phyloP scores from a whole-genome alignment of 805 yeast genomes.

The Kazachstania psychrophila region DNA sequence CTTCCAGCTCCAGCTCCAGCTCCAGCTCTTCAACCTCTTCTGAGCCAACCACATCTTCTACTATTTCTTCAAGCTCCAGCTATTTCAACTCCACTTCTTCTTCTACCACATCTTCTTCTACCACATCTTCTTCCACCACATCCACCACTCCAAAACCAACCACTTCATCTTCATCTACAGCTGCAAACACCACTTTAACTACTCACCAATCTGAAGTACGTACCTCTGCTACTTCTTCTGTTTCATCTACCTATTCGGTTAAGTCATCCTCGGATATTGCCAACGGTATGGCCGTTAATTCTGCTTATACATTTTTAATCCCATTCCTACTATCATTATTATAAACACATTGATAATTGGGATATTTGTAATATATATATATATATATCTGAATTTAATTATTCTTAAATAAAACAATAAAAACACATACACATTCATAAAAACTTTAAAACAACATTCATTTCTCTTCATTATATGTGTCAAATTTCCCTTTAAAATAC shows the following conservation, averaged over 20 bases:
- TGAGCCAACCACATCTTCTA: conserved; percentile 5
- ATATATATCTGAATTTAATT: neutral
- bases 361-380: neutral
- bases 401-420: no score
- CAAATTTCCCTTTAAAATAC: no score
- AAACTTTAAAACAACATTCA: no score
- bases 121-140: neutral
- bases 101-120: conserved; percentile 4
- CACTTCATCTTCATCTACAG: conserved; percentile 5
- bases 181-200: neutral
- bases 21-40: conserved; percentile 5
- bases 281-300: neutral
- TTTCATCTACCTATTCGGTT: conserved; percentile 6
- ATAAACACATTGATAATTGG: neutral
- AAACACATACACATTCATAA: no score
- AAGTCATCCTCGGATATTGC: neutral
- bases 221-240: conserved; percentile 1
- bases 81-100: conserved; percentile 6
- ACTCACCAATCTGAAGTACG: neutral
- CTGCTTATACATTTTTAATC: neutral
- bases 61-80: conserved; percentile 7
- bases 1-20: conserved; percentile 8
- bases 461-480: no score
- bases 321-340: conserved; percentile 1
- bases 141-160: neutral